A percentile compares a stretch with the other conserved stretches of the same genome.
These are phyloP conservation scores for Schwanniomyces etchellsii DNA, from an alignment of 1,139 yeast genomes.

Conservation along the genomic window DNA sequence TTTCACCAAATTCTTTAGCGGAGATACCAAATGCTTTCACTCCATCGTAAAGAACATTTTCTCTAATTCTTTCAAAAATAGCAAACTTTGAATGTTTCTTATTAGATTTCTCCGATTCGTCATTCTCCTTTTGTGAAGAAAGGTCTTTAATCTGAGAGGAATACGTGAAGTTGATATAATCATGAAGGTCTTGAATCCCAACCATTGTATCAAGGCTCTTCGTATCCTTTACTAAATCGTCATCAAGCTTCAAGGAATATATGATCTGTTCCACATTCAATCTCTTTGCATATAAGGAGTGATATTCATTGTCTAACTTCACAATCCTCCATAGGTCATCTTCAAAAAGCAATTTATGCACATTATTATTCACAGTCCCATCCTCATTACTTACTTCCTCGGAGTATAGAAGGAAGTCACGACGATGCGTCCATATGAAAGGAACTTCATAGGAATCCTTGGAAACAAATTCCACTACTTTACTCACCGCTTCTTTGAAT, in stretches of 20 bases:
- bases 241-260: conserved; percentile 50
- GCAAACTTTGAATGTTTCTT: conserved; percentile 65
- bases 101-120: conserved; percentile 14
- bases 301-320: conserved; percentile 82
- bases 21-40: conserved; percentile 73
- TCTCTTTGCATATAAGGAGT: conserved; percentile 76
- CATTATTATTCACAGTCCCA: conserved; percentile 33
- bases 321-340: conserved; percentile 93
- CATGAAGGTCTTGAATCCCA: conserved; percentile 83
- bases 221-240: conserved; percentile 53
- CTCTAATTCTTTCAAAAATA: conserved; percentile 69
- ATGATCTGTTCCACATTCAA: conserved; percentile 56
- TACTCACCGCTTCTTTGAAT: conserved; percentile 64
- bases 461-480: conserved; percentile 73
- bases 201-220: conserved; percentile 60
- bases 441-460: conserved; percentile 87
- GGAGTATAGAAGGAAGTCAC: conserved; percentile 71
- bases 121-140: conserved; percentile 16
- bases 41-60: conserved; percentile 61
- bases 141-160: conserved; percentile 61
- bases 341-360: conserved; percentile 57
- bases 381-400: conserved; percentile 49
- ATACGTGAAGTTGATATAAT: conserved; percentile 76
- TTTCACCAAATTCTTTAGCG: conserved; percentile 79
- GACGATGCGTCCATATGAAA: conserved; percentile 93